These are phyloP conservation scores for Lachancea lanzarotensis DNA, from an alignment of 805 yeast genomes.

Conservation along the genomic window DNA sequence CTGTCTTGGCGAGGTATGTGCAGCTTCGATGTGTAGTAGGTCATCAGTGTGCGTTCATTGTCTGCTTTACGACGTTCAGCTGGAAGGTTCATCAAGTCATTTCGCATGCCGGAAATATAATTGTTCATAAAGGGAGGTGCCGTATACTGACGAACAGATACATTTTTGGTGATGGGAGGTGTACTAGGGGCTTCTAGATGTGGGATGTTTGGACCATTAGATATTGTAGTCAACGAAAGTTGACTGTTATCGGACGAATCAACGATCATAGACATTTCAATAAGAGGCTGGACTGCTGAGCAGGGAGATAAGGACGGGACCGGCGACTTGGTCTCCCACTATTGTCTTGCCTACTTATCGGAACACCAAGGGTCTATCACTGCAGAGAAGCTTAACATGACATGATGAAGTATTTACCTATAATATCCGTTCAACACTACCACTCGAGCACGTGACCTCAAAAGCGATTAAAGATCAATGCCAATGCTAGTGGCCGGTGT, in stretches of 20 bases:
- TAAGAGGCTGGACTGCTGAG: not conserved
- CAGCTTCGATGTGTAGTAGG: conserved; percentile 7
- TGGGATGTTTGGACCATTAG: not conserved
- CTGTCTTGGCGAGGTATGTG: conserved; percentile 4
- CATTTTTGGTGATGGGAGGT: not conserved
- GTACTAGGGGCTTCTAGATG: not conserved
- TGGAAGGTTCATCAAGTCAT: conserved; percentile 3
- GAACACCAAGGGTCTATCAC: not conserved
- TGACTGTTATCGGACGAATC: conserved; percentile 3
- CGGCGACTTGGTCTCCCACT: not conserved
- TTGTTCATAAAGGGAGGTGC: conserved; percentile 1
- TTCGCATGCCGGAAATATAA: conserved; percentile 4
- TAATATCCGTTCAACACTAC: not conserved
- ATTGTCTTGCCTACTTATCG: not conserved
- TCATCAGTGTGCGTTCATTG: conserved; percentile 4
- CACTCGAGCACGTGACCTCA: not conserved
- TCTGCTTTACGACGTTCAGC: conserved; percentile 8
- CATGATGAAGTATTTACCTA: not conserved
- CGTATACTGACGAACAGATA: not conserved
- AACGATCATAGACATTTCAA: not conserved
- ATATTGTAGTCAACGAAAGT: not conserved
- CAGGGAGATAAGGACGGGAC: not conserved
- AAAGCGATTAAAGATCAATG: not conserved
- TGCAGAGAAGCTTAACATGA: not conserved
- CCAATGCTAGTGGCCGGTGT: not conserved